These are phyloP conservation scores for Cucurbita pepo DNA, from an alignment of 306 rosid species.

Conservation along the genomic window DNA sequence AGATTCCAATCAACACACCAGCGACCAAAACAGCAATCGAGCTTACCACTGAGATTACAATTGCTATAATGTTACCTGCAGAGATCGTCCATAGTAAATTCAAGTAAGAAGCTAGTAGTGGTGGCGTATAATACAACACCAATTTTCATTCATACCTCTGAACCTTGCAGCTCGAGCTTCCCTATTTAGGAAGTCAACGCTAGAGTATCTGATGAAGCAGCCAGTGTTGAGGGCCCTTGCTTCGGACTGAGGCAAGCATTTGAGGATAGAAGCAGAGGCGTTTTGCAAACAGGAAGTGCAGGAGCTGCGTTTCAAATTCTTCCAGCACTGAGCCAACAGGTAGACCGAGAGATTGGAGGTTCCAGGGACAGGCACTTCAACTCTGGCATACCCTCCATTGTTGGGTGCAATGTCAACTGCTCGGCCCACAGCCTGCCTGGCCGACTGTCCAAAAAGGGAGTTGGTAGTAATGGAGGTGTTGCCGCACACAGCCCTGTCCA, in stretches of 20 bases:
- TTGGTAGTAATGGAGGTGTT: slow-evolving; percentile 33
- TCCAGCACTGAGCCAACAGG: slow-evolving; percentile 82
- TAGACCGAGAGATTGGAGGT: slow-evolving; percentile 35
- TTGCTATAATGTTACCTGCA: slow-evolving; percentile 43
- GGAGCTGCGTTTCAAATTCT: slow-evolving; percentile 40
- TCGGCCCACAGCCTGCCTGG: slow-evolving; percentile 25
- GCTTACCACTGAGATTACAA: slow-evolving; percentile 50
- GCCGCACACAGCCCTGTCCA: slow-evolving; percentile 45
- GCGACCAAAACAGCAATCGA: slow-evolving; percentile 40
- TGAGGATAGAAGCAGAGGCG: slow-evolving; percentile 44
- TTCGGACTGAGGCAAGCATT: slow-evolving; percentile 73
- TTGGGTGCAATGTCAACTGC: slow-evolving; percentile 33
- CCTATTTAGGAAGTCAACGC: slow-evolving; percentile 56
- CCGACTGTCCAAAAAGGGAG: slow-evolving; percentile 26
- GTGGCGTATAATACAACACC: not conserved
- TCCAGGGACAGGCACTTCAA: slow-evolving; percentile 19
- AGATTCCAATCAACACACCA: slow-evolving; percentile 36
- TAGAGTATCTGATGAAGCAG: slow-evolving; percentile 86
- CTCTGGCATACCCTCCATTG: slow-evolving; percentile 39
- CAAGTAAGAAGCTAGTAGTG: not conserved
- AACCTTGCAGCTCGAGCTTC: slow-evolving; percentile 21
- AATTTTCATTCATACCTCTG: slow-evolving; percentile 22
- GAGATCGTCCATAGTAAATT: not conserved
- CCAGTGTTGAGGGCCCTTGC: slow-evolving; percentile 69
- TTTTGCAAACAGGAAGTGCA: slow-evolving; percentile 60